phyloP scores from a whole-genome alignment of 2,329 filamentous ascomycete species.

The Cryphonectria japonica region DNA sequence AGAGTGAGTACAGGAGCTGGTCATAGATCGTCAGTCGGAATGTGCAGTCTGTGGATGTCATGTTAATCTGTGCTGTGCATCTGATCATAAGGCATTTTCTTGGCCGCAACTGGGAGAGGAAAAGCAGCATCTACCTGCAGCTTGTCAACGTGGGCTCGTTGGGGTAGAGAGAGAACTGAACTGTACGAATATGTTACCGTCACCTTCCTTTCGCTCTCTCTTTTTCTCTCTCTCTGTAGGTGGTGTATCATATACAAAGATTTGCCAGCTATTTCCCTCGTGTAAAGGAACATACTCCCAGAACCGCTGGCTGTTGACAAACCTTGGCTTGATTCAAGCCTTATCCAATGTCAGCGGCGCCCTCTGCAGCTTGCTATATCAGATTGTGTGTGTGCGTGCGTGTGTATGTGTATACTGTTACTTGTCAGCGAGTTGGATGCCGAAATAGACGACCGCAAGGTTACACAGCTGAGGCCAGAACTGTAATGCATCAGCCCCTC shows the following conservation, averaged over 20 bases:
- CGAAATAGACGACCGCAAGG: background rate
- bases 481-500: conserved; percentile 11
- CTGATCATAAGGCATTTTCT: background rate
- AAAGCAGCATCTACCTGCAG: no score
- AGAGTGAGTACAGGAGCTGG: conserved; percentile 7
- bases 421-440: background rate
- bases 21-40: conserved; percentile 12
- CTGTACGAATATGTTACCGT: background rate
- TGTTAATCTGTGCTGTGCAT: background rate
- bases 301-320: no score
- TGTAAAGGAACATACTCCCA: no score
- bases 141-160: no score
- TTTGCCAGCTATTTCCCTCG: no score
- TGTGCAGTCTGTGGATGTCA: background rate
- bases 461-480: conserved; percentile 4
- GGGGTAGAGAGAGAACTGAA: background rate
- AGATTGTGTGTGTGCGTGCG: background rate
- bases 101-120: background rate
- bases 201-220: background rate
- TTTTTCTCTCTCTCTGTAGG: background rate
- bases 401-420: background rate
- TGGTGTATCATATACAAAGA: no score
- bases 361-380: background rate
- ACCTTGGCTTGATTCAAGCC: background rate
- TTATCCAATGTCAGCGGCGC: background rate